A percentile compares a stretch with the other conserved stretches of the same genome.
phyloP scores from a whole-genome alignment of 345 rosid species.

The Firmiana major region DNA sequence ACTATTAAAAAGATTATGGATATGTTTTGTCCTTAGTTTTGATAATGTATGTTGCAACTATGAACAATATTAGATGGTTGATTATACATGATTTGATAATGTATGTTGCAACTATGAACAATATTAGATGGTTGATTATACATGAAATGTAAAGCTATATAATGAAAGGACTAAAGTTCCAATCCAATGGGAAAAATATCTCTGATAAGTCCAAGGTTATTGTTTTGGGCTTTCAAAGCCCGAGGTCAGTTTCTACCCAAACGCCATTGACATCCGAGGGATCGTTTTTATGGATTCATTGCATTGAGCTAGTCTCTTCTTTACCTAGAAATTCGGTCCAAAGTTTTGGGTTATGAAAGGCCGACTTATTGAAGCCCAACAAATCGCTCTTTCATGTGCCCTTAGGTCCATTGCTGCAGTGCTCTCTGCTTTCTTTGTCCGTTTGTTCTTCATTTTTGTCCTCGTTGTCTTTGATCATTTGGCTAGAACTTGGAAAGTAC shows the following conservation, averaged over 20 bases:
- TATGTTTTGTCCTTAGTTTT: too few species aligned
- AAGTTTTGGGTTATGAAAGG: not conserved
- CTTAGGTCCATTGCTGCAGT: not conserved
- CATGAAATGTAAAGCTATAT: too few species aligned
- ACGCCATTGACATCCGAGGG: not conserved
- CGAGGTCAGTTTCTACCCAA: not conserved
- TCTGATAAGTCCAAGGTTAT: too few species aligned
- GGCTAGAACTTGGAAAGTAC: not conserved
- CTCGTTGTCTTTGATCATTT: not conserved
- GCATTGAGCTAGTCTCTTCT: not conserved
- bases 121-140: too few species aligned
- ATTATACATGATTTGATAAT: too few species aligned
- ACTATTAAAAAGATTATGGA: too few species aligned
- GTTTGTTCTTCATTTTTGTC: not conserved
- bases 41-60: too few species aligned
- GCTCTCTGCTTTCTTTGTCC: not conserved
- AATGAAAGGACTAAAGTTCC: too few species aligned
- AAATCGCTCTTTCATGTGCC: too few species aligned
- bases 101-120: too few species aligned
- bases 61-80: too few species aligned
- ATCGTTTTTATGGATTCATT: not conserved
- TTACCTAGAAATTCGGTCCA: not conserved
- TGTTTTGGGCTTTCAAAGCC: not conserved
- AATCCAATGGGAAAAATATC: too few species aligned
- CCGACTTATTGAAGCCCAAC: not conserved